phyloP scores from a whole-genome alignment of 176 grass and related monocot species.

The Dendrocalamus sinicus region DNA sequence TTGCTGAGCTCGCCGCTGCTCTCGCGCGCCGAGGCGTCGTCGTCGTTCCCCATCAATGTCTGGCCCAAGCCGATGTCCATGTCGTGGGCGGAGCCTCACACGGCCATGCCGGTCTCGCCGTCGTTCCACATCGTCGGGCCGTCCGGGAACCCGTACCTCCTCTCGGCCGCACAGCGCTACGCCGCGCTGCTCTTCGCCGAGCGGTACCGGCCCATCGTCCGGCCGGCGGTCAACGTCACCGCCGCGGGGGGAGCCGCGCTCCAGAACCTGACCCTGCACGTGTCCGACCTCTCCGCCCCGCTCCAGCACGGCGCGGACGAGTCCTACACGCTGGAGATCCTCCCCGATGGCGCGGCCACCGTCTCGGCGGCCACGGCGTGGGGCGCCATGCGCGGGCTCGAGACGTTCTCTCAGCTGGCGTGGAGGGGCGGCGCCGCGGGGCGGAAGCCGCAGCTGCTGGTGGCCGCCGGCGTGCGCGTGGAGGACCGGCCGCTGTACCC shows the following conservation, averaged over 20 bases:
- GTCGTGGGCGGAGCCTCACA: conserved; percentile 60
- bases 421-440: neutral
- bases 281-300: conserved; percentile 58
- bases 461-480: conserved; percentile 62
- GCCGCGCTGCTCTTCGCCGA: conserved; percentile 65
- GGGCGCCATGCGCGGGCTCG: conserved; percentile 93
- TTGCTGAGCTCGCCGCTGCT: conserved; percentile 28
- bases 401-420: conserved; percentile 81
- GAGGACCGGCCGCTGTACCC: conserved; percentile 70
- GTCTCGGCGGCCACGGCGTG: conserved; percentile 68
- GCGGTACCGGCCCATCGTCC: conserved; percentile 59
- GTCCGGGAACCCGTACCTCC: conserved; percentile 56
- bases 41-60: conserved; percentile 64
- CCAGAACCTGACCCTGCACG: conserved; percentile 40
- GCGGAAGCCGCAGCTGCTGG: neutral
- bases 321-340: conserved; percentile 69
- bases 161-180: conserved; percentile 63
- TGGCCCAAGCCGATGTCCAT: conserved; percentile 89
- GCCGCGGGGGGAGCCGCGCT: conserved; percentile 3
- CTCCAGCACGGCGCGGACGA: conserved; percentile 78
- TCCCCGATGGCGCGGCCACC: conserved; percentile 12
- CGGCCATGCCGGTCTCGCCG: conserved; percentile 59
- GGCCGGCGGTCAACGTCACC: conserved; percentile 54
- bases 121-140: conserved; percentile 64
- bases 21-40: neutral